These are phyloP conservation scores for Vararia minispora DNA, from an alignment of 768 basidiomycete genomes.

Conservation along the genomic window DNA sequence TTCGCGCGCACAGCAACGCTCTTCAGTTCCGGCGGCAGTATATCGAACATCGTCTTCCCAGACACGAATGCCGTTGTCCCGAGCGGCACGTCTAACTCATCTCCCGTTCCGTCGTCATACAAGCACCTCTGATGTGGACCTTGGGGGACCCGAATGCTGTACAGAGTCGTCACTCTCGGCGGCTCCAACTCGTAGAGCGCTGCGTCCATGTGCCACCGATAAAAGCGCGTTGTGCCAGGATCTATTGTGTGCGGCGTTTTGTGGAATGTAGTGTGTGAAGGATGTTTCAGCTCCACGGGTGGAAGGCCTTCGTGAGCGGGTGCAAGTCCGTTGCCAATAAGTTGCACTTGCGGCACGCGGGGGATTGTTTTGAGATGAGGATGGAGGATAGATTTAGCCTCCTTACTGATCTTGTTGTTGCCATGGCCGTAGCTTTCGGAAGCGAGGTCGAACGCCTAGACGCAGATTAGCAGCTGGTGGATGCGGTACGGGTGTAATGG, in stretches of 20 bases:
- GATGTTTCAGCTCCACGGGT: constrained; percentile 73
- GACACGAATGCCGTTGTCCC: constrained; percentile 82
- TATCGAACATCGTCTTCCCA: constrained; percentile 76
- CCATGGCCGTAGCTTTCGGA: constrained; percentile 72
- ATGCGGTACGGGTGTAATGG: not conserved
- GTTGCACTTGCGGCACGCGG: constrained; percentile 78
- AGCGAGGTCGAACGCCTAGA: constrained; percentile 61
- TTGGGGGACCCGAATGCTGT: constrained; percentile 61
- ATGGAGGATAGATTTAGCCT: constrained; percentile 71
- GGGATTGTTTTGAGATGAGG: constrained; percentile 89
- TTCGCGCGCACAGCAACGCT: constrained; percentile 67
- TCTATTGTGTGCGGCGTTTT: constrained; percentile 68
- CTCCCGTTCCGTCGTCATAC: constrained; percentile 84
- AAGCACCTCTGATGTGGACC: constrained; percentile 53
- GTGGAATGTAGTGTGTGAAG: constrained; percentile 80
- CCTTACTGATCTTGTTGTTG: constrained; percentile 70
- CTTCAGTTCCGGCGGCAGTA: constrained; percentile 60
- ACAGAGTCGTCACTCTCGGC: constrained; percentile 79
- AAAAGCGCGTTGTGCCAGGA: constrained; percentile 79
- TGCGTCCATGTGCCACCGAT: constrained; percentile 90
- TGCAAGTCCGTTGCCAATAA: constrained; percentile 81
- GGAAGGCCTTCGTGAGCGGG: constrained; percentile 74
- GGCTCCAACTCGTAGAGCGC: constrained; percentile 69
- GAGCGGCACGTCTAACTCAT: constrained; percentile 70
- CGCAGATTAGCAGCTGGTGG: constrained; percentile 1